Evolutionary conservation across 2,329 filamentous ascomycete genomes (phyloP).

Genomic region (Nemania sp.): DNA sequence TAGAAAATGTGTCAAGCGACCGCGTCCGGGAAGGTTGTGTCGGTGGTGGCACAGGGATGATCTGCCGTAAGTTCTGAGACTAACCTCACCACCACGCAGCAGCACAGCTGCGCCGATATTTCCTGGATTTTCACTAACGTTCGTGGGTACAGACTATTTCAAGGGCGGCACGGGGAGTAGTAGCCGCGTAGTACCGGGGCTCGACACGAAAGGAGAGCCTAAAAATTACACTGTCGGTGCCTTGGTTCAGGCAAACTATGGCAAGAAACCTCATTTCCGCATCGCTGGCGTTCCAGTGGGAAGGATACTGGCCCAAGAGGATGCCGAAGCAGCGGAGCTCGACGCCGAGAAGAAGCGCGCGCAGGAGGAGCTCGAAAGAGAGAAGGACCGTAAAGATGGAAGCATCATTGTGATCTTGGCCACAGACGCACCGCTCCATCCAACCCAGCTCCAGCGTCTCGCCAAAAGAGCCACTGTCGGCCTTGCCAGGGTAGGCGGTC

Average conservation of each 20-base stretch:
- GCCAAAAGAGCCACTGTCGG: constrained; percentile 66
- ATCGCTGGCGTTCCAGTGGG: constrained; percentile 66
- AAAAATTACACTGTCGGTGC: constrained; percentile 61
- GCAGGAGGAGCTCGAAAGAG: constrained; percentile 34
- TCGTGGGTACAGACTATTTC: constrained; percentile 52
- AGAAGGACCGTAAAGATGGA: constrained; percentile 60
- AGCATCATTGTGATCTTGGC: constrained; percentile 64
- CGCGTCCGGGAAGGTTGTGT: constrained; percentile 63
- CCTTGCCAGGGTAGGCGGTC: constrained; percentile 61
- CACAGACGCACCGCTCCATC: constrained; percentile 63
- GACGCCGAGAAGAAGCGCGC: constrained; percentile 37
- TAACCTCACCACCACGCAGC: neutral
- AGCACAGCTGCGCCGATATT: neutral
- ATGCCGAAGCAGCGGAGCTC: constrained; percentile 31
- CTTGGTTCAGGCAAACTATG: constrained; percentile 69
- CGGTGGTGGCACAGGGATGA: constrained; percentile 64
- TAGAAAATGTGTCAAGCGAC: constrained; percentile 53
- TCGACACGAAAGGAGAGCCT: constrained; percentile 41
- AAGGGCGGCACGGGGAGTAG: constrained; percentile 69
- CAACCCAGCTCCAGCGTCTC: constrained; percentile 58
- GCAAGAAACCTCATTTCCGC: constrained; percentile 56
- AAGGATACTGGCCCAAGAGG: constrained; percentile 54
- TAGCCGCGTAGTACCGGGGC: constrained; percentile 57
- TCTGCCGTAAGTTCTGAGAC: constrained; percentile 30
- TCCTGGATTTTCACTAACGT: neutral